Conservation (phyloP, 2,329 filamentous ascomycete species). For the Aureobasidium sp. region DNA sequence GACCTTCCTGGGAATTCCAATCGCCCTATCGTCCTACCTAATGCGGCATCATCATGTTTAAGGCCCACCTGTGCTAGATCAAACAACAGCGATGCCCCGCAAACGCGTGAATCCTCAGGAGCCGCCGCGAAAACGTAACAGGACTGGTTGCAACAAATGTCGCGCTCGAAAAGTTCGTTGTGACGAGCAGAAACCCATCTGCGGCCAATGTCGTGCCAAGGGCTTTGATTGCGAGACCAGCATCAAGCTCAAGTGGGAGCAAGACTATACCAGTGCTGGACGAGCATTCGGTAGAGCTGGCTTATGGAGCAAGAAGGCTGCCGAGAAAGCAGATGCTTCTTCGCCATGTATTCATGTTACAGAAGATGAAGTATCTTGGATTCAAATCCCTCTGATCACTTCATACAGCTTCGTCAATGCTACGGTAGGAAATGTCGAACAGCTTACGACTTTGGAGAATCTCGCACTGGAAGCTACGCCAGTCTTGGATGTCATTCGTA, state of each 20-base stretch:
- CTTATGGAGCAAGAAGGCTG: conserved; percentile 30
- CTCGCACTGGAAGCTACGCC: neutral
- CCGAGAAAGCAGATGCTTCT: conserved; percentile 14
- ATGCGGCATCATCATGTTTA: neutral
- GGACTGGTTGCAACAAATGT: conserved; percentile 36
- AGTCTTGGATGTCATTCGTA: neutral
- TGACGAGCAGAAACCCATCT: conserved; percentile 33
- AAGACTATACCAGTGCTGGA: conserved; percentile 34
- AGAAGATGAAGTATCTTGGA: conserved; percentile 17
- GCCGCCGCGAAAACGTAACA: conserved; percentile 25
- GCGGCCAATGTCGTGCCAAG: conserved; percentile 32
- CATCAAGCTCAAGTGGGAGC: conserved; percentile 26
- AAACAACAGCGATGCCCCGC: conserved; percentile 17
- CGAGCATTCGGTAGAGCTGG: conserved; percentile 38
- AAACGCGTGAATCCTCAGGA: conserved; percentile 18
- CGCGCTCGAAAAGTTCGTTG: conserved; percentile 36
- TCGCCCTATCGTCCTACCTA: neutral
- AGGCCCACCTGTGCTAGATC: neutral
- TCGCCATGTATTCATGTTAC: conserved; percentile 15
- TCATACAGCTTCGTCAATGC: conserved; percentile 22
- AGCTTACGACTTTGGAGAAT: conserved; percentile 12
- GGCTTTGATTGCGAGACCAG: conserved; percentile 31
- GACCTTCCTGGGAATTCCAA: conserved; percentile 4
- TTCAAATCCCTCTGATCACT: conserved; percentile 20
- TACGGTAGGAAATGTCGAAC: conserved; percentile 16